Evolutionary conservation across 129 eudicot genomes (phyloP).

Genomic region (Erigeron canadensis): DNA sequence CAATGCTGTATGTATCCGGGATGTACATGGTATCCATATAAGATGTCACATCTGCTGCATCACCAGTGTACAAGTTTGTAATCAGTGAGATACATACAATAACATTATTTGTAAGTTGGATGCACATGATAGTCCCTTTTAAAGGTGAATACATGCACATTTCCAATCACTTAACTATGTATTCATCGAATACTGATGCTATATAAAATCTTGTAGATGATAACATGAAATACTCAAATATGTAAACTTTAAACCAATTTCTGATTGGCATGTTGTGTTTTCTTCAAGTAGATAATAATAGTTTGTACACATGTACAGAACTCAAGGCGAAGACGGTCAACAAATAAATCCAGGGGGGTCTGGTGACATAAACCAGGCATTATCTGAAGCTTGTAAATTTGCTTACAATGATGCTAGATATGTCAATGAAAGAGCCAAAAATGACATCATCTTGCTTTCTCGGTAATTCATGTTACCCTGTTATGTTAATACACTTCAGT

Average conservation of each 20-base stretch:
- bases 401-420: constrained; percentile 84
- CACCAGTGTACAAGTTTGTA: too few relatives aligned
- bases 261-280: neutral
- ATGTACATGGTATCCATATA: too few relatives aligned
- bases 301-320: constrained; percentile 36
- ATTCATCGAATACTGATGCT: neutral
- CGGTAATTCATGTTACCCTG: constrained; percentile 42
- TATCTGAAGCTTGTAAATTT: constrained; percentile 85
- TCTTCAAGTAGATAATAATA: constrained; percentile 7
- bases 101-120: too few relatives aligned
- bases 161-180: too few relatives aligned
- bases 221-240: neutral
- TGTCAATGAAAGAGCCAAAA: constrained; percentile 88
- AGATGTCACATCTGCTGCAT: too few relatives aligned
- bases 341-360: constrained; percentile 28
- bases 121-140: too few relatives aligned
- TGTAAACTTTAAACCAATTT: constrained; percentile 4
- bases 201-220: constrained; percentile 6
- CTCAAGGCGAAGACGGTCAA: constrained; percentile 41
- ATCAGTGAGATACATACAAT: too few relatives aligned
- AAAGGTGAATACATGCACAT: too few relatives aligned
- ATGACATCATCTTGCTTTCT: constrained; percentile 79
- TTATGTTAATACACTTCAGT: neutral
- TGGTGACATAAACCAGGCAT: constrained; percentile 46
- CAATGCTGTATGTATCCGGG: too few relatives aligned